Percentiles rank a stretch among this genome's conserved stretches.
phyloP scores from a whole-genome alignment of 1,139 yeast genomes.

The Komagataea norvegica region DNA sequence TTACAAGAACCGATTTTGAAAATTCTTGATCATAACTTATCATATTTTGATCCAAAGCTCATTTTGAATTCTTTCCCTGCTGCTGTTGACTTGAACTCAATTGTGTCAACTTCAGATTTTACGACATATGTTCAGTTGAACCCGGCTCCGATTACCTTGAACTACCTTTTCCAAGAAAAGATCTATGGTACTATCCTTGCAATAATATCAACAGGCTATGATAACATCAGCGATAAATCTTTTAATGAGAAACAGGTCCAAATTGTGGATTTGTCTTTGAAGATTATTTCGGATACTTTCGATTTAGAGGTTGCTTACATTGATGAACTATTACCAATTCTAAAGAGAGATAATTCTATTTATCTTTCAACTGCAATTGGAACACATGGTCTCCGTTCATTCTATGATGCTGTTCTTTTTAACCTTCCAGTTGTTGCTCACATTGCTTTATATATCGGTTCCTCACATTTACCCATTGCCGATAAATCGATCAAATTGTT shows the following conservation, averaged over 20 bases:
- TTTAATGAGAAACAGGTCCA: slow-evolving; percentile 32
- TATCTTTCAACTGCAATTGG: slow-evolving; percentile 51
- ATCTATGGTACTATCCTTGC: slow-evolving; percentile 53
- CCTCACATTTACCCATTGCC: slow-evolving; percentile 47
- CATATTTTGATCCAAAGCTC: slow-evolving; percentile 60
- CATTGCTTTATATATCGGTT: slow-evolving; percentile 63
- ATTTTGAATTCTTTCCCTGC: slow-evolving; percentile 46
- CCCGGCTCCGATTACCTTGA: slow-evolving; percentile 64
- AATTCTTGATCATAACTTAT: slow-evolving; percentile 49
- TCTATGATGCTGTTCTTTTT: slow-evolving; percentile 67
- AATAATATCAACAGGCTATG: slow-evolving; percentile 53
- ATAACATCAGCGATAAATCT: slow-evolving; percentile 39
- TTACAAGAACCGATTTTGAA: slow-evolving; percentile 52
- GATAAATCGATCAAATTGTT: slow-evolving; percentile 50
- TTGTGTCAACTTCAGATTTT: slow-evolving; percentile 41
- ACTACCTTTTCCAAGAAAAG: slow-evolving; percentile 55
- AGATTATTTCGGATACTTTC: slow-evolving; percentile 45
- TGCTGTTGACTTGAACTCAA: slow-evolving; percentile 45
- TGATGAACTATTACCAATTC: slow-evolving; percentile 44
- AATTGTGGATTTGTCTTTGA: slow-evolving; percentile 36
- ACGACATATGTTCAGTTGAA: slow-evolving; percentile 46
- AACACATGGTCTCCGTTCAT: slow-evolving; percentile 57
- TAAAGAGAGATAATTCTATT: slow-evolving; percentile 32
- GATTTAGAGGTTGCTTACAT: slow-evolving; percentile 50
- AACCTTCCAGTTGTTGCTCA: slow-evolving; percentile 66